Evolutionary conservation across 2,329 filamentous ascomycete genomes (phyloP).

Genomic region (Colletotrichum euphorbiae): DNA sequence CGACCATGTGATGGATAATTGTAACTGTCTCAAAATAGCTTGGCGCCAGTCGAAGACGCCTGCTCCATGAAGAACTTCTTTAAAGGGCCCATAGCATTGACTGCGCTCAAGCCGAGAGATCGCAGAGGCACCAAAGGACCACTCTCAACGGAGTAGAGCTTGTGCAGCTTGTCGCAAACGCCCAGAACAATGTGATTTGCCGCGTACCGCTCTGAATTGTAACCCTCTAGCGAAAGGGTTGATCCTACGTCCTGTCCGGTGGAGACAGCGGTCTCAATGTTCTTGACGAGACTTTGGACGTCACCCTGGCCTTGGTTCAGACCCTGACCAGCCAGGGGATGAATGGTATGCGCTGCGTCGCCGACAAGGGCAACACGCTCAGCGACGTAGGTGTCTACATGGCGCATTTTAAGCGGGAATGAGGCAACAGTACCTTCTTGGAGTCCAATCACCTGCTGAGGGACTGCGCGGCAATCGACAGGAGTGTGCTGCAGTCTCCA

Average conservation of each 20-base stretch:
- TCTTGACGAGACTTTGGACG: slow-evolving; percentile 79
- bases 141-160: slow-evolving; percentile 84
- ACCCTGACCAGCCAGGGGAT: slow-evolving; percentile 94
- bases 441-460: slow-evolving; percentile 74
- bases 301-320: slow-evolving; percentile 94
- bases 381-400: slow-evolving; percentile 92
- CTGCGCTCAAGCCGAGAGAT: slow-evolving; percentile 79
- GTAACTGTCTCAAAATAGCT: slow-evolving; percentile 50
- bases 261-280: slow-evolving; percentile 79
- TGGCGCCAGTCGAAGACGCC: slow-evolving; percentile 67
- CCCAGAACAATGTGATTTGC: slow-evolving; percentile 84
- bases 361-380: slow-evolving; percentile 93
- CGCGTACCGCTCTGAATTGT: slow-evolving; percentile 83
- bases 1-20: slow-evolving; percentile 15
- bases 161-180: slow-evolving; percentile 90
- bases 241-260: slow-evolving; percentile 91
- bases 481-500: slow-evolving; percentile 84
- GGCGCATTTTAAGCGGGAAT: slow-evolving; percentile 90
- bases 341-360: slow-evolving; percentile 94
- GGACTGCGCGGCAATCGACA: slow-evolving; percentile 65
- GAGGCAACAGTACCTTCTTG: slow-evolving; percentile 86
- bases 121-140: slow-evolving; percentile 85
- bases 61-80: slow-evolving; percentile 90
- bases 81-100: slow-evolving; percentile 79
- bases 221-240: slow-evolving; percentile 81